Base-by-base conservation (phyloP, 1,284 basidiomycete genomes). In the Fomitopsis pinicola region DNA sequence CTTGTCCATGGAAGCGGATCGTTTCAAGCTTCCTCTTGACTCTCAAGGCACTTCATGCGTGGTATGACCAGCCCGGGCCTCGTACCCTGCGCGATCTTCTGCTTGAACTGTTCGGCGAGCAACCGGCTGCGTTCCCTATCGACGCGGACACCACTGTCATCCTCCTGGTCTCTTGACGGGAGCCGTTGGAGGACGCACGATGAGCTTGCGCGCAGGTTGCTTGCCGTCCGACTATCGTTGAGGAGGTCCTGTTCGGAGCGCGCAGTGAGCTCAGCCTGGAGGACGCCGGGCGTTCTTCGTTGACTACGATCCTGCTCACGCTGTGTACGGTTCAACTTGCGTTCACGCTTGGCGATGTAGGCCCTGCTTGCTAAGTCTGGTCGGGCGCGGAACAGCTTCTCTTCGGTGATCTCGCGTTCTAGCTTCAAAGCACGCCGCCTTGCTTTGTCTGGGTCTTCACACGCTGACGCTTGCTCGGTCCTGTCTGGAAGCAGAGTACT, bases 371-470 rank as follows among this genome's bases (percentile, higher is more conserved):
- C 66, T 6, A 75, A 62, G 57, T 75, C 73, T 1, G 75, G 73
- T 38, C 75, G 65, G 17, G 73, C 73, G 2, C 61, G 61, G 14
- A 64, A 63, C 42, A 76, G 55, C 48, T 64, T 71, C 33, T 73
- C 72, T 7, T 68, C 69, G 33, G 71, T 69, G 22, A 54, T 62
- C 26, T 44, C 66, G 19, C 66, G 67, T 40, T 69, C 61, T 4
- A 66, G 38, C 55, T 45, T 57, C 40, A 56, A 17, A 10, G 55
- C 48, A 22, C 19, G 55, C 28, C 1, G 79, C 78, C 42, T 81
- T 78, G 19, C 78, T 76, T 35, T 80, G 77, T 35, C 79, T 79
- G 28, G 75, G 67, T 63, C 59, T 55, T 42, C 19, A 15, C 30
- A 9, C 3, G 36, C 8, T 36, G 35, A 15, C 6, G 50, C 12